Conservation (phyloP, 2,329 filamentous ascomycete genomes). For the Monilinia fructigena region DNA sequence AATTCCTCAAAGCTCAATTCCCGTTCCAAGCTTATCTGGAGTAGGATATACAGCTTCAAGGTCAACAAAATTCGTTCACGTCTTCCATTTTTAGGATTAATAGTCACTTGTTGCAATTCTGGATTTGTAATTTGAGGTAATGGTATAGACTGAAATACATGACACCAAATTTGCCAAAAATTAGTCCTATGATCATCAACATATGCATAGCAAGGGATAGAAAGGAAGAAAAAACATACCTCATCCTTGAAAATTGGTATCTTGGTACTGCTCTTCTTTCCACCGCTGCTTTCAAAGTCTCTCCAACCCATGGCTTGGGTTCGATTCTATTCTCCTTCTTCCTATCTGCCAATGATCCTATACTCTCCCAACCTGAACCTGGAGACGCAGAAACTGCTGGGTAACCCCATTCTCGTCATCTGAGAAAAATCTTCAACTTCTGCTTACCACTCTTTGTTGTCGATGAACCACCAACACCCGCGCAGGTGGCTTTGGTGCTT, state of each 20-base stretch:
- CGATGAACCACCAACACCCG: conserved; percentile 47
- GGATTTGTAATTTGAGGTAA: conserved; percentile 52
- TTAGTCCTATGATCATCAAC: conserved; percentile 98
- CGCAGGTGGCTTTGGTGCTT: conserved; percentile 56
- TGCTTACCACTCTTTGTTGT: conserved; percentile 57
- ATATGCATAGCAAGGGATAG: conserved; percentile 50
- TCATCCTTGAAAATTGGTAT: conserved; percentile 92
- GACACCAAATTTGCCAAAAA: conserved; percentile 55
- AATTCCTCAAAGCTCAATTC: conserved; percentile 93
- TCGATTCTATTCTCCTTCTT: conserved; percentile 93
- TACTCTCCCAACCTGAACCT: background rate
- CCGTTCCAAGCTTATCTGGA: conserved; percentile 65
- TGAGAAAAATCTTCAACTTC: conserved; percentile 17
- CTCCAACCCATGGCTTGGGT: conserved; percentile 85
- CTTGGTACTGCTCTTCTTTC: conserved; percentile 77
- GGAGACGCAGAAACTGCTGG: conserved; percentile 1
- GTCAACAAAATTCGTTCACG: conserved; percentile 82
- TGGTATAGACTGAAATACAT: conserved; percentile 56
- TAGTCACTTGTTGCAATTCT: conserved; percentile 71
- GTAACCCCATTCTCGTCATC: conserved; percentile 12
- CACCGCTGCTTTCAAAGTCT: conserved; percentile 85
- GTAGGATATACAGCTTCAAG: conserved; percentile 83
- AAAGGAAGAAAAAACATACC: conserved; percentile 63
- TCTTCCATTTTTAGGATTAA: conserved; percentile 76
- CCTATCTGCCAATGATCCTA: conserved; percentile 68